These are phyloP conservation scores for Rhodotorula sp. DNA, from an alignment of 1,284 basidiomycete species.

Conservation along the genomic window DNA sequence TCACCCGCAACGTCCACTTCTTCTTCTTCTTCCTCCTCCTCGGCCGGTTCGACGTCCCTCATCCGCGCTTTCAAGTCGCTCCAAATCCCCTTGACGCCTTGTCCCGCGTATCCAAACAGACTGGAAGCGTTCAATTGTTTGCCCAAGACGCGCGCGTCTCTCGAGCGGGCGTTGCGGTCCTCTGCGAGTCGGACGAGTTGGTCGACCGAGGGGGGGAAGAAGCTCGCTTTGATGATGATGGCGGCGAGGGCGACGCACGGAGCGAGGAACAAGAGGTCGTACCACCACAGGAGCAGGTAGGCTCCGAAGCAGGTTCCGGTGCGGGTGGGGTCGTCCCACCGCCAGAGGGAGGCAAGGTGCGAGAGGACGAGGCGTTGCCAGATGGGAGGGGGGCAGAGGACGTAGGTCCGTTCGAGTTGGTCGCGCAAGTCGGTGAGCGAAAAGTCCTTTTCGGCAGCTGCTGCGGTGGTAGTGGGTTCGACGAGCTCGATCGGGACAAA, in stretches of 20 bases:
- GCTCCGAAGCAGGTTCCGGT: neutral
- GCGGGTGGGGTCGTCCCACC: constrained; percentile 21
- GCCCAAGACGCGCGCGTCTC: constrained; percentile 25
- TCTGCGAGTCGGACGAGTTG: constrained; percentile 12
- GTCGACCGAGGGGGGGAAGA: constrained; percentile 21
- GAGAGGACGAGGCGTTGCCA: constrained; percentile 13
- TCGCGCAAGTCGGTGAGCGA: constrained; percentile 13
- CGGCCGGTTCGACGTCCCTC: neutral
- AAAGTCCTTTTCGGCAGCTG: neutral
- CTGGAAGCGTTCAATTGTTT: constrained; percentile 18
- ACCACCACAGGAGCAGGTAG: constrained; percentile 20
- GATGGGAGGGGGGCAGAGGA: constrained; percentile 21
- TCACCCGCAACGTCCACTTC: neutral
- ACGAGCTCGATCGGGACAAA: constrained; percentile 15
- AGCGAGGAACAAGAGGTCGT: constrained; percentile 21
- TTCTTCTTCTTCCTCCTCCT: constrained; percentile 2
- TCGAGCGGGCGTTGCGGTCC: constrained; percentile 1
- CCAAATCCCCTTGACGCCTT: constrained; percentile 15
- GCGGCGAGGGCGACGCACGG: constrained; percentile 15
- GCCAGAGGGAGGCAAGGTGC: constrained; percentile 18
- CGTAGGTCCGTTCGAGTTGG: constrained; percentile 31
- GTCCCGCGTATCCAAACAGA: constrained; percentile 10
- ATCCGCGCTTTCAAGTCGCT: constrained; percentile 12
- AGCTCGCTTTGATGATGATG: constrained; percentile 11
- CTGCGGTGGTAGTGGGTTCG: neutral